phyloP scores from a whole-genome alignment of 2,329 filamentous ascomycete species.

The Claviceps monticola region DNA sequence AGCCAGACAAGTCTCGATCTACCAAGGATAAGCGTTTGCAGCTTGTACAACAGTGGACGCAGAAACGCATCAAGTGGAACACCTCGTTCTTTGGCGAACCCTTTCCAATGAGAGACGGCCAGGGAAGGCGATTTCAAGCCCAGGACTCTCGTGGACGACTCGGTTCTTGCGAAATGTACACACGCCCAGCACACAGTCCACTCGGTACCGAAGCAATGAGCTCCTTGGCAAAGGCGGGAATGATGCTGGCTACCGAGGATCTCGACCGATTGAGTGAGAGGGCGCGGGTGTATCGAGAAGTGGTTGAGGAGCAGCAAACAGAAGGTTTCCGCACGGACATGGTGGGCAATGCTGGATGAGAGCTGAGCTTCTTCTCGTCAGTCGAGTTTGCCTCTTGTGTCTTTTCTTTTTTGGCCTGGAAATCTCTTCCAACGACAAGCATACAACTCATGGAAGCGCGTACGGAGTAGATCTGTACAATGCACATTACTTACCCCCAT shows the following conservation, averaged over 20 bases:
- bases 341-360: not conserved
- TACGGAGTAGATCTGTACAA: not conserved
- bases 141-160: slow-evolving; percentile 15
- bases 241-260: slow-evolving; percentile 17
- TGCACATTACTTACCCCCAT: not conserved
- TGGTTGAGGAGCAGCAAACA: not conserved
- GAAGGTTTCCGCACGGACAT: not conserved
- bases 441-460: not conserved
- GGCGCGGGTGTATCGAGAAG: slow-evolving; percentile 9
- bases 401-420: not conserved
- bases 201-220: slow-evolving; percentile 10
- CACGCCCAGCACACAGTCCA: slow-evolving; percentile 10
- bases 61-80: not conserved
- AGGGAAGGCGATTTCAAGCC: slow-evolving; percentile 17
- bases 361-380: not conserved
- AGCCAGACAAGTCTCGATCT: slow-evolving; percentile 1
- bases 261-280: slow-evolving; percentile 18
- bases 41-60: slow-evolving; percentile 4
- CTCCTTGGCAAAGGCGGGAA: slow-evolving; percentile 14
- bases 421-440: not conserved
- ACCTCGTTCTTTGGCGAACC: not conserved
- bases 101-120: slow-evolving; percentile 12
- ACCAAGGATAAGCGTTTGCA: not conserved
- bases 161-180: slow-evolving; percentile 12
- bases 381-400: not conserved